Evolutionary conservation across 2,329 filamentous ascomycete genomes (phyloP), one percentile per base, ranked within the genome.

Genomic region (Zalaria obscura): DNA sequence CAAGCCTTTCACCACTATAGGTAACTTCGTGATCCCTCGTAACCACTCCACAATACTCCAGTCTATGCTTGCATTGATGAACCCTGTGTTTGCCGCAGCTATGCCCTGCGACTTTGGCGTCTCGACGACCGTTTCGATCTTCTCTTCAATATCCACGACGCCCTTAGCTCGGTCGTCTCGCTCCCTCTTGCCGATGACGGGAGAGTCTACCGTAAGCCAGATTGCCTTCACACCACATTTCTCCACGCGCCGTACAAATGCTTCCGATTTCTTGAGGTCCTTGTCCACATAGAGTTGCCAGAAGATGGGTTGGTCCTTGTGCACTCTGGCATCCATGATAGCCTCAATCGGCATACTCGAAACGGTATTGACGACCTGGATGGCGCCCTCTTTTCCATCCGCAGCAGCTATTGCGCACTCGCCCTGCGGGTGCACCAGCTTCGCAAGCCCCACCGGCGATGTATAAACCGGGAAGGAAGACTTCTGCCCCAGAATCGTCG

Each of bases 231-330:
- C 63, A 0, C 71, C 70, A 2, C 63, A 55, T 34, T 57, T 55
- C 10, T 66, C 62, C 2, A 72, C 70, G 11, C 65, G 53, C 9
- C 51, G 52, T 1, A 79, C 55, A 4, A 77, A 57, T 1, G 59
- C 58, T 44, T 66, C 66, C 5, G 70, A 70, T 40, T 72, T 69
- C 6, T 53, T 41, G 0, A 72, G 60, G 45, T 75, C 61, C 47
- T 68, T 69, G 53, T 77, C 67, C 33, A 76, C 69, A 49, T 79
- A 80, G 7, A 80, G 60, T 52, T 78, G 75, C 53, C 76, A 76
- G 58, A 76, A 73, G 31, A 68, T 44, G 3, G 51, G 49, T 41
- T 54, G 55, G 18, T 48, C 38, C 18, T 57, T 44, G 0, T 50
- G 45, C 9, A 48, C 41, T 6, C 50, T 43, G 5, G 51, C 46